Evolutionary conservation across 768 basidiomycete species (phyloP).

Genomic region (Pleurotus platypus): DNA sequence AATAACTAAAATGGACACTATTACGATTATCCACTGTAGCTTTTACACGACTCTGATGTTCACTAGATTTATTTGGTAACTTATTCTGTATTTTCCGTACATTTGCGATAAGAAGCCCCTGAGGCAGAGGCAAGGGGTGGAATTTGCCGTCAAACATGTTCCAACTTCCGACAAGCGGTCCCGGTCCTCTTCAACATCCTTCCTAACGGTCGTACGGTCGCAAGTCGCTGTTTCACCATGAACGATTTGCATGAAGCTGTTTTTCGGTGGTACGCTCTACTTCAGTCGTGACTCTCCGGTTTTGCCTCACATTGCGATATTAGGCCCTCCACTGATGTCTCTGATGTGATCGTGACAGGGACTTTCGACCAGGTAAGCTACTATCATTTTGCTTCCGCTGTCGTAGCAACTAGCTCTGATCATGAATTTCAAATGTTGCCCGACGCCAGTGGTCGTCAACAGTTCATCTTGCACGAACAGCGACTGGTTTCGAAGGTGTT

Average conservation of each 20-base stretch:
- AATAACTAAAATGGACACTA: not conserved
- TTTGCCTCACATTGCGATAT: not conserved
- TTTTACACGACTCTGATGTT: not conserved
- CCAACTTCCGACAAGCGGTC: not conserved
- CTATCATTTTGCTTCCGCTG: constrained; percentile 10
- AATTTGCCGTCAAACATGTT: constrained; percentile 1
- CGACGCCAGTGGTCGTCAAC: constrained; percentile 56
- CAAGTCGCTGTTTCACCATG: constrained; percentile 18
- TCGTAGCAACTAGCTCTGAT: not conserved
- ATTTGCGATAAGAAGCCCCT: no score
- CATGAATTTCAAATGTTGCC: not conserved
- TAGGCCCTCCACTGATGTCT: constrained; percentile 60
- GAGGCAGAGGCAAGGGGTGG: no score
- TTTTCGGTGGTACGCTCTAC: constrained; percentile 43
- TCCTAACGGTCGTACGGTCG: not conserved
- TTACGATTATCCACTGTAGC: not conserved
- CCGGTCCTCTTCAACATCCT: not conserved
- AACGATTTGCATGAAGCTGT: constrained; percentile 46
- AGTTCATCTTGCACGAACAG: constrained; percentile 47
- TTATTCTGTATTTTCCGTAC: not conserved
- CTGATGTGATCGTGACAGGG: constrained; percentile 66
- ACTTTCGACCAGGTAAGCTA: constrained; percentile 70
- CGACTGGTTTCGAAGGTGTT: constrained; percentile 52
- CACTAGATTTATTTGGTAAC: constrained; percentile 6
- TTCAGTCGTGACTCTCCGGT: not conserved